phyloP scores from a whole-genome alignment of 1,284 basidiomycete genomes.

The Ceratobasidium papillatum region DNA sequence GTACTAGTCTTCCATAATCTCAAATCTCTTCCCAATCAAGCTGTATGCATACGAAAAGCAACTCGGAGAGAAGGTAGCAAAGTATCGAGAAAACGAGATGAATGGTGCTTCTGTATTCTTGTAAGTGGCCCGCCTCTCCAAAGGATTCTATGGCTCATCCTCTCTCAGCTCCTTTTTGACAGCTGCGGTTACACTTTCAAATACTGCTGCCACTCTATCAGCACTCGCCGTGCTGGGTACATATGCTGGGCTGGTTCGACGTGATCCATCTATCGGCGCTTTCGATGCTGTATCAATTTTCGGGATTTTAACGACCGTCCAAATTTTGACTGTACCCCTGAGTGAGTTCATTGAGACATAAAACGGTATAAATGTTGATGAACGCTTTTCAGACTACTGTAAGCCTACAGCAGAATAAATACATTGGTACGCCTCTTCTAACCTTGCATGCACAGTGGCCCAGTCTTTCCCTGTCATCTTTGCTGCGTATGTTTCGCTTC shows the following conservation, averaged over 20 bases:
- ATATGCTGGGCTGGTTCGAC: conserved; percentile 36
- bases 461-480: conserved; percentile 46
- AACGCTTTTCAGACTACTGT: background rate
- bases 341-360: conserved; percentile 13
- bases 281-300: conserved; percentile 39
- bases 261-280: background rate
- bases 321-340: conserved; percentile 17
- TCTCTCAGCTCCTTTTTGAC: conserved; percentile 19
- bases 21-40: conserved; percentile 42
- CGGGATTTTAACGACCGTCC: conserved; percentile 40
- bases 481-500: conserved; percentile 47
- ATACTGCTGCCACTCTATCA: conserved; percentile 18
- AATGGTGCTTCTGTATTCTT: conserved; percentile 35
- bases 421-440: background rate
- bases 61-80: conserved; percentile 21
- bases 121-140: no score
- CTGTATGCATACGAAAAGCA: conserved; percentile 41
- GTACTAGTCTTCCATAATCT: conserved; percentile 32
- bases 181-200: conserved; percentile 34
- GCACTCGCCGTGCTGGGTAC: conserved; percentile 39
- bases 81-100: conserved; percentile 38
- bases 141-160: no score
- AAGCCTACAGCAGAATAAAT: background rate
- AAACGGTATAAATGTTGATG: background rate
- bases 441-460: conserved; percentile 39